Evolutionary conservation across 371 early-diverging fungal species (phyloP), one percentile per base, ranked within the genome.

Genomic region (Scutellospora calospora): DNA sequence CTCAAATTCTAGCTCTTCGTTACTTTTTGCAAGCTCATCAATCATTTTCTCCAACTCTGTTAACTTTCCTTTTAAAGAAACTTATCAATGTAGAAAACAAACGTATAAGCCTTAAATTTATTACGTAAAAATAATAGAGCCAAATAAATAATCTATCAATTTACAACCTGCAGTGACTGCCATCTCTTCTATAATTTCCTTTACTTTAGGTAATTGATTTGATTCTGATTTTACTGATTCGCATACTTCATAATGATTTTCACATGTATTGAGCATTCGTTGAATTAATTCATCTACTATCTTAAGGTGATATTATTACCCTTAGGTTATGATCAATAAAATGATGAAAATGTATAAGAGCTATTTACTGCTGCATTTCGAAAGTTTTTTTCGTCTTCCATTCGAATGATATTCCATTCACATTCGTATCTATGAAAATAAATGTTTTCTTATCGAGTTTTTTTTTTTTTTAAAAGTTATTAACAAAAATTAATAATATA

Each of bases 11-110:
- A 62, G 12, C 20, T 27, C 69, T 68, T 79, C 55, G 3, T 68
- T 57, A 16, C 12, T 38, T 55, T 65, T 68, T 38, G 14, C 79
- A 69, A 31, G 54, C 1, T 79, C 57, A 27, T 62, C 60, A 33
- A 79, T 79, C 52, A 79, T 79, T n/a, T 52, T 65, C 14, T 79
- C 79, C 25, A 79, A 38, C 14, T 79, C 79, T 4, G 38, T 20
- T n/a, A 79, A 35, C 68, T 57, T 51, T 25, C 41, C 79, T 68
- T 79, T 79, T 54, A 79, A 29, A 54, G 49, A 49, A 65, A 68
- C 79, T 79, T 49, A 27, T 66, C 14, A 29, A 38, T 45, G 16
- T 38, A 41, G 4, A 22, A 51, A 51, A 33, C 49, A 63, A 33
- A 41, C 20, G 25, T 60, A 22, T 55, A 38, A 11, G 18, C 8